A percentile compares a stretch with the other conserved stretches of the same genome.
Conservation (phyloP, 345 rosid genomes). For the Eucalyptus viminalis region DNA sequence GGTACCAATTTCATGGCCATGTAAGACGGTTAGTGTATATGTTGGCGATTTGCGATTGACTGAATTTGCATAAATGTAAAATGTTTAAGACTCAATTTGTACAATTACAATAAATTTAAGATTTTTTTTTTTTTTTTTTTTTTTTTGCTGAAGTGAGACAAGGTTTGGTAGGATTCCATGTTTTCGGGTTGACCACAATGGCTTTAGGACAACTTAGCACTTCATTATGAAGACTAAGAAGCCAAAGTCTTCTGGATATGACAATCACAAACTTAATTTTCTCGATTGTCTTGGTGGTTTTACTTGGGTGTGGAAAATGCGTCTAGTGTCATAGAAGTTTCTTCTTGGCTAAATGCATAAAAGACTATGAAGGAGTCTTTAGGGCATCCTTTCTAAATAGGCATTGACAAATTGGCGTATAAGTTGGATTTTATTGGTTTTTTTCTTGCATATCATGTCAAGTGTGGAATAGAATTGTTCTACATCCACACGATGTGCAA, state of each 20-base stretch:
- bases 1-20: no score
- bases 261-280: neutral
- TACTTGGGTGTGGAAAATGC: neutral
- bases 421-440: neutral
- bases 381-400: neutral
- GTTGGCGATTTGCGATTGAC: accelerated
- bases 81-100: no score
- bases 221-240: neutral
- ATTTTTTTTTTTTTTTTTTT: no score
- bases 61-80: neutral
- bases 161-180: neutral
- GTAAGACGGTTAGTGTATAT: accelerated
- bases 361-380: neutral
- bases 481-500: neutral
- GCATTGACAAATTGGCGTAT: neutral
- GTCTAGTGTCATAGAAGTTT: neutral
- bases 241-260: neutral
- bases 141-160: neutral
- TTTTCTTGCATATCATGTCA: neutral
- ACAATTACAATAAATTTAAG: no score
- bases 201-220: neutral
- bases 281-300: no score
- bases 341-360: neutral
- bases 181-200: neutral
- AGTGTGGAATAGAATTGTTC: neutral